Conservation (phyloP, 1,139 yeast species). For the Nadsonia starkeyi-henricii region DNA sequence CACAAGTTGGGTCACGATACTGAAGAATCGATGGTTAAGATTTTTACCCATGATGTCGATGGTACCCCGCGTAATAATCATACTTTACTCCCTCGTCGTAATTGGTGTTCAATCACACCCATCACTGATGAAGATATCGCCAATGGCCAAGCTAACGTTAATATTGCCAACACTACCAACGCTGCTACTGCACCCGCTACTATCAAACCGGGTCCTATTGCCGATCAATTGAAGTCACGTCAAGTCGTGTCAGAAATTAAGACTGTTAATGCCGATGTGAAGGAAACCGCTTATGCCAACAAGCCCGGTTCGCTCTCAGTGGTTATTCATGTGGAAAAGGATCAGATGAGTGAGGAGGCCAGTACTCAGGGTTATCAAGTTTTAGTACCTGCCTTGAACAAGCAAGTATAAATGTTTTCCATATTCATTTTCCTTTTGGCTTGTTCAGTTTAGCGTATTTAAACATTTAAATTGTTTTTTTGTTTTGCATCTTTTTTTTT, state of each 20-base stretch:
- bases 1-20: constrained; percentile 49
- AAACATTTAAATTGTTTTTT: too few relatives aligned
- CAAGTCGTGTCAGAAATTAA: constrained; percentile 14
- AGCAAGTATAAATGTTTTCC: too few relatives aligned
- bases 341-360: constrained; percentile 35
- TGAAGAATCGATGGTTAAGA: constrained; percentile 67
- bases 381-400: constrained; percentile 42
- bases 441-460: too few relatives aligned
- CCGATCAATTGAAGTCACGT: neutral
- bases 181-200: neutral
- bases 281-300: constrained; percentile 28
- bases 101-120: constrained; percentile 37
- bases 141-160: neutral
- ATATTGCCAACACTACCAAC: neutral
- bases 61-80: constrained; percentile 40
- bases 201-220: neutral
- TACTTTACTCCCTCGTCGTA: constrained; percentile 63
- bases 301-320: constrained; percentile 47
- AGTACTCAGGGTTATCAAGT: constrained; percentile 53
- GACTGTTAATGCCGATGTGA: constrained; percentile 21
- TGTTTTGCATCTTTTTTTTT: too few relatives aligned
- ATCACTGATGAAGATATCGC: constrained; percentile 17
- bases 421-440: too few relatives aligned
- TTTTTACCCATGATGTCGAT: constrained; percentile 51
- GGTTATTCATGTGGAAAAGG: constrained; percentile 58